A percentile compares a stretch with the other conserved stretches of the same genome.
phyloP scores from a whole-genome alignment of 495 filamentous ascomycete genomes.

The Podospora conica region DNA sequence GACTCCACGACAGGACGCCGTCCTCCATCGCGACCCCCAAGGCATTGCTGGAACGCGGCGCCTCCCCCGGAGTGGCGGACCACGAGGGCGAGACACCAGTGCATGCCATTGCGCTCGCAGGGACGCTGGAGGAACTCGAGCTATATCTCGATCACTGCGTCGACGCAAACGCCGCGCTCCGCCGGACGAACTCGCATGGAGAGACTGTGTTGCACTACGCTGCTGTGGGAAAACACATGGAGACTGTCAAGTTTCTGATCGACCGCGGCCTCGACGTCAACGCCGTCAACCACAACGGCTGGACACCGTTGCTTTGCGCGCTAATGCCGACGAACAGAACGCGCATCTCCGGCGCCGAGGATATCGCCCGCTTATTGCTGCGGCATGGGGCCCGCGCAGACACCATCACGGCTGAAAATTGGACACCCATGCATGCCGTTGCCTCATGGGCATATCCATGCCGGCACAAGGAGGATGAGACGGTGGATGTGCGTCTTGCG shows the following conservation, averaged over 20 bases:
- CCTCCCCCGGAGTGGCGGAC: conserved; percentile 8
- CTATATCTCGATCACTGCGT: conserved; percentile 9
- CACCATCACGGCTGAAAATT: conserved; percentile 16
- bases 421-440: conserved; percentile 18
- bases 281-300: conserved; percentile 14
- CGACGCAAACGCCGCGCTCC: conserved; percentile 1
- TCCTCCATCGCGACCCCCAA: not conserved
- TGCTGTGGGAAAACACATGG: conserved; percentile 13
- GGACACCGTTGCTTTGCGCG: conserved; percentile 23
- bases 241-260: conserved; percentile 16
- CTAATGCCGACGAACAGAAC: conserved; percentile 3
- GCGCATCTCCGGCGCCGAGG: not conserved
- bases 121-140: conserved; percentile 5
- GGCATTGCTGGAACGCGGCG: conserved; percentile 9
- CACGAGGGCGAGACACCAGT: conserved; percentile 11
- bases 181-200: not conserved
- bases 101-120: conserved; percentile 5
- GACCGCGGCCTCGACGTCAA: conserved; percentile 16
- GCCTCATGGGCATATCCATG: not conserved
- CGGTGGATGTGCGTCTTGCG: not conserved
- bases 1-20: not conserved
- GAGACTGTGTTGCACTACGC: conserved; percentile 23
- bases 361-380: conserved; percentile 10
- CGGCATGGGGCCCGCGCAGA: conserved; percentile 10
- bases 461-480: not conserved